Evolutionary conservation across 805 yeast species (phyloP).

Genomic region (Ogataea salicorniae): DNA sequence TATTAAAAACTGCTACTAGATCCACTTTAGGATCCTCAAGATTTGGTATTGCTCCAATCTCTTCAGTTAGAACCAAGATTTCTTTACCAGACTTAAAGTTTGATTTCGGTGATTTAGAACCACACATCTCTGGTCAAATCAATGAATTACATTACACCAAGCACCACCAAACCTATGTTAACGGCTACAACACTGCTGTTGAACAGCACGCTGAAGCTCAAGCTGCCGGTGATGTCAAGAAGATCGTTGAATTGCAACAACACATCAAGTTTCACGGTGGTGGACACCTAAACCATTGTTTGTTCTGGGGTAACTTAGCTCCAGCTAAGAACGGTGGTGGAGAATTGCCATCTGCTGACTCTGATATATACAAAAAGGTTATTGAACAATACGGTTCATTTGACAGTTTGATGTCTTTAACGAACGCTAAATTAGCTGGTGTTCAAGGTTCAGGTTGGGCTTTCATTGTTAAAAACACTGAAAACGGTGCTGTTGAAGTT

Average conservation of each 20-base stretch:
- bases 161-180: constrained; percentile 91
- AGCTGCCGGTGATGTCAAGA: constrained; percentile 50
- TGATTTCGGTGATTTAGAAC: constrained; percentile 84
- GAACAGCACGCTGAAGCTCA: constrained; percentile 70
- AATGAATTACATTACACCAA: constrained; percentile 83
- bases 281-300: constrained; percentile 79
- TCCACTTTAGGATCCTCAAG: constrained; percentile 10
- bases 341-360: constrained; percentile 47
- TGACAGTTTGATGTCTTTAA: constrained; percentile 57
- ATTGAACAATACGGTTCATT: constrained; percentile 62
- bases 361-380: constrained; percentile 57
- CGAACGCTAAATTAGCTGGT: constrained; percentile 74
- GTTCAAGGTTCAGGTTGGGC: constrained; percentile 97
- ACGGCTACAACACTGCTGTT: constrained; percentile 71
- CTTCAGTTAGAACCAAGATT: constrained; percentile 53
- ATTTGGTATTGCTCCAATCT: constrained; percentile 13
- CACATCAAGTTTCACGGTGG: constrained; percentile 89
- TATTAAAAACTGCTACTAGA: constrained; percentile 26
- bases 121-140: constrained; percentile 79
- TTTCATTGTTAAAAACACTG: constrained; percentile 76
- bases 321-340: constrained; percentile 79
- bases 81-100: constrained; percentile 77
- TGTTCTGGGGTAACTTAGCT: constrained; percentile 85
- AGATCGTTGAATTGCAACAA: constrained; percentile 61
- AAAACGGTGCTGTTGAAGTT: constrained; percentile 69